Evolutionary conservation across 495 filamentous ascomycete species (phyloP), one percentile per base, ranked within the genome.

Genomic region (Aspergillus hancockii): DNA sequence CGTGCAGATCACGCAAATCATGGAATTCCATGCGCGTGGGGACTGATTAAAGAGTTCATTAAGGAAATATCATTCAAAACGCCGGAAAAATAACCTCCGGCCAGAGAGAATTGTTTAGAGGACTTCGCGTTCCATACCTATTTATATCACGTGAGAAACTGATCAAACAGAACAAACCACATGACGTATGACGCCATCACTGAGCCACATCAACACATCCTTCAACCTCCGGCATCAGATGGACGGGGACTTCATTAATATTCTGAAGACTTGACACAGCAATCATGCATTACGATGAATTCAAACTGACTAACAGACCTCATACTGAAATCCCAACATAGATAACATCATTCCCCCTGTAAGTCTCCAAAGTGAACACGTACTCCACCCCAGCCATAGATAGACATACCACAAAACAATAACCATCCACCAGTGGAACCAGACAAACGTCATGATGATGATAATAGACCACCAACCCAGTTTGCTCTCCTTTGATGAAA

Each of bases 391-490:
- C 50, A 34, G n/a, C n/a, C n/a, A n/a, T n/a, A n/a, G n/a, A n/a
- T n/a, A n/a, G n/a, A n/a, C n/a, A n/a, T n/a, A n/a, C n/a, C n/a
- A n/a, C n/a, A 40, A n/a, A 22, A 16, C 36, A 23, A 40, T n/a
- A n/a, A n/a, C n/a, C 45, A 21, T 47, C 43, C 14, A 47, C 3
- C 43, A 25, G 22, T 47, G 43, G 22, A 19, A 47, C 43, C 43
- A 49, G 49, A 28, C 5, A 32, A 13, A 59, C 61, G 52, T 59
- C 61, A 63, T 59, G 6, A 63, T 57, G 57, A 63, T 55, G 51
- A 49, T 25, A 32, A 49, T 25, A 32, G 25, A 30, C 10, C 40
- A 13, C 9, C 25, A 13, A 49, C 16, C 8, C 32, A 36, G 32
- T 36, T 36, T 9, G 32, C 8, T 10, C 8, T 36, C n/a, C n/a